phyloP scores from a whole-genome alignment of 495 filamentous ascomycete genomes.

The Emericellopsis terricola region DNA sequence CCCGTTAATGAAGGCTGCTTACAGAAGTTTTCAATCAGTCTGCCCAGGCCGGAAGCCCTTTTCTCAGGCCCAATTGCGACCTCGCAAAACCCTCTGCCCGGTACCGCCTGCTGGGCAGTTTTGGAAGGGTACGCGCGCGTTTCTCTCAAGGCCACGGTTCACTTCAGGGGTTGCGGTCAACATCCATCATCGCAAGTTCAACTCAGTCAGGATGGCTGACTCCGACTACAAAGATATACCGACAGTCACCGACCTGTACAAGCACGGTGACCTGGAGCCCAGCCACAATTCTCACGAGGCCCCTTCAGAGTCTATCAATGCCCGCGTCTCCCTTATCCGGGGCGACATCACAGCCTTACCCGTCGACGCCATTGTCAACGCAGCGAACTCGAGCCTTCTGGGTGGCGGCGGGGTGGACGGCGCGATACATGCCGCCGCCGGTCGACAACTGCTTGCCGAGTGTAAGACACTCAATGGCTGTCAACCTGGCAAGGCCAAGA shows the following conservation, averaged over 20 bases:
- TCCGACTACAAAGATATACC: conserved; percentile 34
- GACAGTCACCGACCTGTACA: conserved; percentile 46
- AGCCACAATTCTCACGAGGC: conserved; percentile 8
- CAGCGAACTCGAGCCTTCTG: conserved; percentile 62
- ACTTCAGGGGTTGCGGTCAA: neutral
- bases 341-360: conserved; percentile 70
- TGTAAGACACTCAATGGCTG: conserved; percentile 55
- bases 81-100: neutral
- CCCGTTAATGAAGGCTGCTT: too few relatives aligned
- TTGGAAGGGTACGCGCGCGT: too few relatives aligned
- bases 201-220: conserved; percentile 11
- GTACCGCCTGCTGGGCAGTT: neutral
- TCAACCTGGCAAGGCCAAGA: conserved; percentile 62
- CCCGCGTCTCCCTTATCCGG: conserved; percentile 49
- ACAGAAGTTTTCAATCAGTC: neutral
- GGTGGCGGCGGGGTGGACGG: conserved; percentile 81
- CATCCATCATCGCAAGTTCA: neutral
- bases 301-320: conserved; percentile 40
- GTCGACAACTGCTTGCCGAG: conserved; percentile 44
- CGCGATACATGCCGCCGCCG: conserved; percentile 75
- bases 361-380: conserved; percentile 82
- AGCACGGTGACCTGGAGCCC: conserved; percentile 17
- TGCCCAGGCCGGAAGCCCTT: neutral
- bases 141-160: neutral
- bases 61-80: neutral